Evolutionary conservation across 1,284 basidiomycete species (phyloP).

Genomic region (Leucoagaricus sp.): DNA sequence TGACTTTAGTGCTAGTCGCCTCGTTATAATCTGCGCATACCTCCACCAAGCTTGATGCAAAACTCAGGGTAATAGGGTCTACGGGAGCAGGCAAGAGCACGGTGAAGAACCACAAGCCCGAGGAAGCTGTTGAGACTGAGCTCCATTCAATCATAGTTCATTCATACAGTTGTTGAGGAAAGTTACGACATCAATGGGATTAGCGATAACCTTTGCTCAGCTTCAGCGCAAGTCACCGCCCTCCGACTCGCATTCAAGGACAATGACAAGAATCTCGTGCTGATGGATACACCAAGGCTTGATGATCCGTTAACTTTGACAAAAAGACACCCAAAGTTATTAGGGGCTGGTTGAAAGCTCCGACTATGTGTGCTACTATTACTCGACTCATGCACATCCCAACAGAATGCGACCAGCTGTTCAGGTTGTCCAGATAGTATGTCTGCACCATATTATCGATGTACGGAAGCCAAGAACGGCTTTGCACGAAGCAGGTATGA

Average conservation of each 20-base stretch:
- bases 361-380: too few species aligned
- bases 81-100: conserved; percentile 26
- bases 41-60: too few species aligned
- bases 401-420: too few species aligned
- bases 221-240: background rate
- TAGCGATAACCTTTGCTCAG: background rate
- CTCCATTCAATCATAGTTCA: background rate
- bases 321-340: too few species aligned
- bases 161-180: background rate
- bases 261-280: conserved; percentile 14
- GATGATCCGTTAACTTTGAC: too few species aligned
- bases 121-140: too few species aligned
- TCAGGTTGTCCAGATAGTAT: too few species aligned
- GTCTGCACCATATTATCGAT: too few species aligned
- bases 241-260: background rate
- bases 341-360: too few species aligned
- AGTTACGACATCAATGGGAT: background rate
- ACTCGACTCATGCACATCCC: too few species aligned
- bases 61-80: conserved; percentile 21
- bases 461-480: too few species aligned
- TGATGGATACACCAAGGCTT: conserved; percentile 28
- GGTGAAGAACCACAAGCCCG: conserved; percentile 13
- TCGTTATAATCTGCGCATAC: background rate
- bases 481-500: too few species aligned
- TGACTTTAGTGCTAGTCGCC: background rate